Conservation (phyloP, 176 grass and related monocot genomes). For the Rhynchospora pubera region DNA sequence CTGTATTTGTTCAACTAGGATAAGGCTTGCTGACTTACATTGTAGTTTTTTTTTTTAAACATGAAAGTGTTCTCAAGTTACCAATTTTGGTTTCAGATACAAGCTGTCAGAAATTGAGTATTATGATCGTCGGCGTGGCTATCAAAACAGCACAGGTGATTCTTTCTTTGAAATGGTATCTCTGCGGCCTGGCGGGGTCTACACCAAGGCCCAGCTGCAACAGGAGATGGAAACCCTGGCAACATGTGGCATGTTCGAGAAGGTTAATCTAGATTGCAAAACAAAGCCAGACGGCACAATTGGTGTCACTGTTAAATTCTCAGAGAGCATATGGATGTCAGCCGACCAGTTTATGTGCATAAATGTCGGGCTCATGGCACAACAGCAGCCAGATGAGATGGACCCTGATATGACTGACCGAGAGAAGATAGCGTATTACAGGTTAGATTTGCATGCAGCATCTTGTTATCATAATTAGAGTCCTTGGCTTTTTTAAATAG, state of each 20-base stretch:
- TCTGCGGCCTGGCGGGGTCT: conserved; percentile 74
- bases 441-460: conserved; percentile 16
- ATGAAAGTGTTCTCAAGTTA: not conserved
- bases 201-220: conserved; percentile 85
- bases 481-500: not conserved
- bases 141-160: conserved; percentile 57
- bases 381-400: conserved; percentile 65
- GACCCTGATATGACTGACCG: conserved; percentile 92
- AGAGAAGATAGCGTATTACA: conserved; percentile 89
- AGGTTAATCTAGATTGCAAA: conserved; percentile 79
- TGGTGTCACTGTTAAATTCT: conserved; percentile 61
- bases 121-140: conserved; percentile 41
- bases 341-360: conserved; percentile 86
- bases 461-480: not conserved
- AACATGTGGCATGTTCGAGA: conserved; percentile 91
- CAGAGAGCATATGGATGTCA: conserved; percentile 73
- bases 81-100: conserved; percentile 32
- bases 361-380: conserved; percentile 78
- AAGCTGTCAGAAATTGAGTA: conserved; percentile 89
- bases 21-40: not conserved
- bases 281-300: conserved; percentile 88
- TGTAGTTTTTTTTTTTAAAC: not conserved
- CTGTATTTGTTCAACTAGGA: not conserved
- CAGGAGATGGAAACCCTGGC: conserved; percentile 87
- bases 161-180: conserved; percentile 97